Conservation (phyloP, 2,329 filamentous ascomycete genomes). For the Cordyceps javanica region DNA sequence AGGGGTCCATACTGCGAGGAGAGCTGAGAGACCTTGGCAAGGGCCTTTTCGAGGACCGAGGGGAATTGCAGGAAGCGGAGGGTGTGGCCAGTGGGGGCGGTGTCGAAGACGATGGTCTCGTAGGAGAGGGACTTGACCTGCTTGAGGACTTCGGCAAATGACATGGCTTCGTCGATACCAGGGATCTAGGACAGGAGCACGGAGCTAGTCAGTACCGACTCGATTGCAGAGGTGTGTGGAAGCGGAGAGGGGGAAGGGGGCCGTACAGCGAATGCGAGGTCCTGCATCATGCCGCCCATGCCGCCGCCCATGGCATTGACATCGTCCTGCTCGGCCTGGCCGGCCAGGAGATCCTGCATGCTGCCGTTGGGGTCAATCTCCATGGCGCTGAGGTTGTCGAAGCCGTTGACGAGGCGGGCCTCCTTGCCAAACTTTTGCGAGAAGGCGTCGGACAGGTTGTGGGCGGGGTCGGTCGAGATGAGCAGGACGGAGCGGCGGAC, state of each 20-base stretch:
- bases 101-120: conserved; percentile 99
- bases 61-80: conserved; percentile 98
- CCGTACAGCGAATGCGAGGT: conserved; percentile 85
- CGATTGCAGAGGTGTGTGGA: too few relatives aligned
- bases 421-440: conserved; percentile 99
- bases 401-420: conserved; percentile 84
- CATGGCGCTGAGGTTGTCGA: conserved; percentile 93
- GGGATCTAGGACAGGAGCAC: conserved; percentile 63
- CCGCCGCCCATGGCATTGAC: conserved; percentile 63
- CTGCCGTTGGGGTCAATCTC: conserved; percentile 98
- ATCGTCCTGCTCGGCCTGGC: conserved; percentile 59
- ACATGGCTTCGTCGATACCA: conserved; percentile 99
- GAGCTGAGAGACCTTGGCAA: conserved; percentile 94
- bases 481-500: conserved; percentile 92
- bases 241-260: background rate
- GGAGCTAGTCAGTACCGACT: background rate
- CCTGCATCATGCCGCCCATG: conserved; percentile 96
- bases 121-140: conserved; percentile 98
- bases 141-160: conserved; percentile 97
- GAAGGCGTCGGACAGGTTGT: conserved; percentile 97
- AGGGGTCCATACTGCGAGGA: conserved; percentile 93
- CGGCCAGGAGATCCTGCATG: conserved; percentile 87
- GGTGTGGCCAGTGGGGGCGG: conserved; percentile 94
- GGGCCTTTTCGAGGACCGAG: conserved; percentile 93
- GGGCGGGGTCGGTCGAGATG: conserved; percentile 96